These are phyloP conservation scores for Debaryomyces tyrocola DNA, from an alignment of 805 yeast species.

Conservation along the genomic window DNA sequence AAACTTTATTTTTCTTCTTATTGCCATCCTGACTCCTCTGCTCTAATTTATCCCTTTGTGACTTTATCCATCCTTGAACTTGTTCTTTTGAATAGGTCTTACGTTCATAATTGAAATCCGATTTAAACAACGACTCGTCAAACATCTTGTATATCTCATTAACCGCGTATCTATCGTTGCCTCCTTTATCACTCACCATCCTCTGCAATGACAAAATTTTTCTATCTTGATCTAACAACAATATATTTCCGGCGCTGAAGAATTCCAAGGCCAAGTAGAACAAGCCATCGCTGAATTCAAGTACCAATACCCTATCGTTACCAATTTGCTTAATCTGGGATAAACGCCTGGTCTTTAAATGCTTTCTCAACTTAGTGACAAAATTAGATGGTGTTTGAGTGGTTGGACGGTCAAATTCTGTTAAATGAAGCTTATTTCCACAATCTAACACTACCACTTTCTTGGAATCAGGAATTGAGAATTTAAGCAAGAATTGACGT, in stretches of 20 bases:
- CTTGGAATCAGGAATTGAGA: slow-evolving; percentile 81
- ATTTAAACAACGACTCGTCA: slow-evolving; percentile 48
- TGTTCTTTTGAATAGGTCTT: slow-evolving; percentile 26
- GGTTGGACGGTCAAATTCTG: slow-evolving; percentile 78
- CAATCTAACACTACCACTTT: slow-evolving; percentile 75
- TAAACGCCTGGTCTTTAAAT: slow-evolving; percentile 75
- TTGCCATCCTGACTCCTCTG: slow-evolving; percentile 1
- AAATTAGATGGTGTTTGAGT: slow-evolving; percentile 83
- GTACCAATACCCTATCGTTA: slow-evolving; percentile 78
- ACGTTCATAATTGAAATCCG: slow-evolving; percentile 9
- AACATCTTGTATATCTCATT: slow-evolving; percentile 70
- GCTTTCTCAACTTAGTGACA: slow-evolving; percentile 83
- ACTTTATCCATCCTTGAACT: slow-evolving; percentile 40
- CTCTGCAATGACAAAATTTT: slow-evolving; percentile 76
- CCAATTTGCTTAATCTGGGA: slow-evolving; percentile 72
- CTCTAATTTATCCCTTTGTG: slow-evolving; percentile 27
- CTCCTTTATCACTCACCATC: slow-evolving; percentile 71
- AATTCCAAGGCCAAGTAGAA: slow-evolving; percentile 82
- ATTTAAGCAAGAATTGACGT: slow-evolving; percentile 76
- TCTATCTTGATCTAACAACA: slow-evolving; percentile 67
- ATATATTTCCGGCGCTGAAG: slow-evolving; percentile 91
- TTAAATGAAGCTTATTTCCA: slow-evolving; percentile 77
- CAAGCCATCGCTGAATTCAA: slow-evolving; percentile 81
- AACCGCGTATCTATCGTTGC: slow-evolving; percentile 65
- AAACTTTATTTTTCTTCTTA: slow-evolving; percentile 42